Evolutionary conservation across 2,329 filamentous ascomycete genomes (phyloP).

Genomic region (Cladophialophora bantiana): DNA sequence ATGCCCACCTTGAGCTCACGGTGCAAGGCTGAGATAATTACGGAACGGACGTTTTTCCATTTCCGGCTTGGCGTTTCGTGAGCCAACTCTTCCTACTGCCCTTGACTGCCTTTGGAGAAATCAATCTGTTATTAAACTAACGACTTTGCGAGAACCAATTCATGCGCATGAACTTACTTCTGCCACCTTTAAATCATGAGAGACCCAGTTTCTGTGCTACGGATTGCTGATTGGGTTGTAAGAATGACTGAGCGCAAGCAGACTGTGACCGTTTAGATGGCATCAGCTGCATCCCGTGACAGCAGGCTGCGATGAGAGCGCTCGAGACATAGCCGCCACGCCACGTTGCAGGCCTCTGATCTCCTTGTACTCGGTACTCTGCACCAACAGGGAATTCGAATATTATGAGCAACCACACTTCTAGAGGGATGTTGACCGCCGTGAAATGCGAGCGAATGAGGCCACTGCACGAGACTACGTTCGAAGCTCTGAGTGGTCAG

Average conservation of each 20-base stretch:
- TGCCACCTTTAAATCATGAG: background rate
- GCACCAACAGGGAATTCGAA: background rate
- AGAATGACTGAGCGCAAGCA: background rate
- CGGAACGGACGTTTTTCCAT: background rate
- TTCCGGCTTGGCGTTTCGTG: background rate
- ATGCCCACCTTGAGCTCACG: no score
- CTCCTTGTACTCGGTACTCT: background rate
- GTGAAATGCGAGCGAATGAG: constrained; percentile 22
- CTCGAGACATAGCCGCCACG: background rate
- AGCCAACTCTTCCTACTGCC: no score
- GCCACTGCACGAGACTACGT: constrained; percentile 29
- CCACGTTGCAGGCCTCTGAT: background rate
- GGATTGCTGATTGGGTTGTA: background rate
- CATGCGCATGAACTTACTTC: background rate
- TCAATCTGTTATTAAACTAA: background rate
- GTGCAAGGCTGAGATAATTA: constrained; percentile 1
- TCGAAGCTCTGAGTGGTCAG: constrained; percentile 26
- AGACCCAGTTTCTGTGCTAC: background rate
- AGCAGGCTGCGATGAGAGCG: constrained; percentile 2
- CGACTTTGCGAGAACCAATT: background rate
- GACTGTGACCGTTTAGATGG: background rate
- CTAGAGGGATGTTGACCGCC: background rate
- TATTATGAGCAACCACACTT: background rate
- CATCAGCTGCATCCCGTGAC: background rate
- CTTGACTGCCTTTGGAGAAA: background rate